Percentiles rank a stretch among this genome's conserved stretches.
These are phyloP conservation scores for Stachybotrys elegans DNA, from an alignment of 2,329 filamentous ascomycete genomes.

Conservation along the genomic window DNA sequence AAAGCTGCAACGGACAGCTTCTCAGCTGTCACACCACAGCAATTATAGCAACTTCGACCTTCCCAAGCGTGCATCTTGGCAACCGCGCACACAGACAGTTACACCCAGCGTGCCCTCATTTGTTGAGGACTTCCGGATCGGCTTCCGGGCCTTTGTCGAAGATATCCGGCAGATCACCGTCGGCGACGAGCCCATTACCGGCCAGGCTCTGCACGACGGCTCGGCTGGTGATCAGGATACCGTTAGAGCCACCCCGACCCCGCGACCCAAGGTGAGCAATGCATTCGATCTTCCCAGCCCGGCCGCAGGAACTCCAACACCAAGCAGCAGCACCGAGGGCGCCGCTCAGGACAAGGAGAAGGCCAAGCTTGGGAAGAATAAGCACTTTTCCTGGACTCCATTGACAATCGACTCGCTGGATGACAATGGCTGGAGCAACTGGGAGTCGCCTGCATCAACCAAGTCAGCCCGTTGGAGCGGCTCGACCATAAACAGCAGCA, in stretches of 20 bases:
- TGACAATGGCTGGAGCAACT: conserved; percentile 61
- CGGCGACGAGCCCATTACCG: conserved; percentile 79
- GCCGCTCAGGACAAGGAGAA: conserved; percentile 25
- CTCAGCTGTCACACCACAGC: too few relatives aligned
- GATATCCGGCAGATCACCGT: conserved; percentile 94
- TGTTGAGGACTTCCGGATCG: conserved; percentile 82
- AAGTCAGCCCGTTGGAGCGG: conserved; percentile 61
- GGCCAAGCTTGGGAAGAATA: conserved; percentile 36
- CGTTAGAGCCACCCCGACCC: conserved; percentile 36
- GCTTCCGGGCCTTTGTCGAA: conserved; percentile 90
- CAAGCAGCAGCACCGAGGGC: conserved; percentile 21
- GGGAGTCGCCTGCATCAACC: conserved; percentile 52
- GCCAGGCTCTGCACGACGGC: conserved; percentile 23
- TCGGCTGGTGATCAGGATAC: conserved; percentile 33
- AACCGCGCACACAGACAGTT: conserved; percentile 44
- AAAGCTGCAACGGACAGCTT: conserved; percentile 22
- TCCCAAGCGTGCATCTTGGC: conserved; percentile 56
- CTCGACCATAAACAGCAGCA: conserved; percentile 45
- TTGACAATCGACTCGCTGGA: conserved; percentile 52
- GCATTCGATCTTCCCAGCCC: conserved; percentile 33
- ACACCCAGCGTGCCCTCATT: conserved; percentile 63
- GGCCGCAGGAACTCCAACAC: conserved; percentile 24
- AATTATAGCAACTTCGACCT: conserved; percentile 34
- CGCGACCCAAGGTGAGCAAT: conserved; percentile 36
- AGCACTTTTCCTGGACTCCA: conserved; percentile 57